A percentile compares a stretch with the other conserved stretches of the same genome.
phyloP scores from a whole-genome alignment of 2,329 filamentous ascomycete genomes.

The Trichoderma breve region DNA sequence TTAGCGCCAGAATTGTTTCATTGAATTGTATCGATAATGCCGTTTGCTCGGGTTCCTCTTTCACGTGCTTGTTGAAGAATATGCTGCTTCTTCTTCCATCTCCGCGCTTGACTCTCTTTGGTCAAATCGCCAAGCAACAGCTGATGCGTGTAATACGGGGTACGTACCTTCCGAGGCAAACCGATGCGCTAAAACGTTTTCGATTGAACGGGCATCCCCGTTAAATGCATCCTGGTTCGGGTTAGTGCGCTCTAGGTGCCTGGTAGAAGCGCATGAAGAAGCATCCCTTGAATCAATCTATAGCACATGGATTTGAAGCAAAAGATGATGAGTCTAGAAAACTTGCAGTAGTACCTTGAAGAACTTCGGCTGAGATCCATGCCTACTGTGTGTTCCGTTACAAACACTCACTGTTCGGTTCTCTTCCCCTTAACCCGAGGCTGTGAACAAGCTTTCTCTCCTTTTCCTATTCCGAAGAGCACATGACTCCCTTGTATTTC shows the following conservation, averaged over 20 bases:
- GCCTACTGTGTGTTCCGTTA: neutral
- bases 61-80: neutral
- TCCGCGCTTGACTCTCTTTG: neutral
- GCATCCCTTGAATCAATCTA: neutral
- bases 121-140: neutral
- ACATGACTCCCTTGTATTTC: slow-evolving; percentile 11
- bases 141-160: neutral
- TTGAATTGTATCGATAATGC: neutral
- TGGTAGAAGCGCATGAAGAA: neutral
- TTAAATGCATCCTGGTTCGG: neutral
- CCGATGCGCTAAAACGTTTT: neutral
- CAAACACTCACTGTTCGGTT: neutral
- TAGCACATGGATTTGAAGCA: neutral
- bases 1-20: neutral
- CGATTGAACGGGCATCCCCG: neutral
- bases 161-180: neutral
- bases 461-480: neutral
- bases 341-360: neutral
- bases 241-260: neutral
- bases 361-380: neutral
- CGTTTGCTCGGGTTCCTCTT: neutral
- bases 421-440: neutral
- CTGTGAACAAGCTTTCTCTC: neutral
- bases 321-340: neutral
- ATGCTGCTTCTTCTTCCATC: neutral